Conservation (phyloP, 2,329 filamentous ascomycete genomes). For the Fusarium chlamydosporum region DNA sequence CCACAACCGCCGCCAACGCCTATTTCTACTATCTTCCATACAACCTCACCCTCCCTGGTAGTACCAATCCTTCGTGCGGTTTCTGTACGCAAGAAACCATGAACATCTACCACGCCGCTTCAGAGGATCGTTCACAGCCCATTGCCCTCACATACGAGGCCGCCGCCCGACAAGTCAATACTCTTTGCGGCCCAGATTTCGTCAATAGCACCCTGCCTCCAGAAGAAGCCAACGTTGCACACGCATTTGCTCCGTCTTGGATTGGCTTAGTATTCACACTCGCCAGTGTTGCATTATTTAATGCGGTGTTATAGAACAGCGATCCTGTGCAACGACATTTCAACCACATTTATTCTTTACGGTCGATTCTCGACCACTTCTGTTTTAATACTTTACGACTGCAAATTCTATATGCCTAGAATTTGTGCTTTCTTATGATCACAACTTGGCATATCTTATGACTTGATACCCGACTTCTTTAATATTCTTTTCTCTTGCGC, state of each 20-base stretch:
- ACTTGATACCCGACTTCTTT: slow-evolving; percentile 48
- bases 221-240: slow-evolving; percentile 43
- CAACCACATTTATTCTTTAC: slow-evolving; percentile 3
- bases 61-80: slow-evolving; percentile 80
- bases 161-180: slow-evolving; percentile 81
- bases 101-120: slow-evolving; percentile 80
- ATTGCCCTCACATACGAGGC: slow-evolving; percentile 77
- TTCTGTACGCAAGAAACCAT: slow-evolving; percentile 84
- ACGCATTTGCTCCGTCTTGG: slow-evolving; percentile 40
- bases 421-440: slow-evolving; percentile 40
- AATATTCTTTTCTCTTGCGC: slow-evolving; percentile 9
- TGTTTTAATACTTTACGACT: slow-evolving; percentile 40
- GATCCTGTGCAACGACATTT: not conserved
- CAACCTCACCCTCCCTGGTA: slow-evolving; percentile 77
- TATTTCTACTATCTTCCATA: slow-evolving; percentile 91
- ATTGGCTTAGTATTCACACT: slow-evolving; percentile 32
- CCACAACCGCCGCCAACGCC: slow-evolving; percentile 75
- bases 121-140: slow-evolving; percentile 74
- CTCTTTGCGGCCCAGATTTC: slow-evolving; percentile 70
- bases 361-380: slow-evolving; percentile 10
- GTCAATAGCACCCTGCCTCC: slow-evolving; percentile 69
- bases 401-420: slow-evolving; percentile 22
- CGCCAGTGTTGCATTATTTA: slow-evolving; percentile 34
- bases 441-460: slow-evolving; percentile 43
- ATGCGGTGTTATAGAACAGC: slow-evolving; percentile 41